Conservation (phyloP, 1,139 yeast species). For the Debaryomycetaceae sp. region DNA sequence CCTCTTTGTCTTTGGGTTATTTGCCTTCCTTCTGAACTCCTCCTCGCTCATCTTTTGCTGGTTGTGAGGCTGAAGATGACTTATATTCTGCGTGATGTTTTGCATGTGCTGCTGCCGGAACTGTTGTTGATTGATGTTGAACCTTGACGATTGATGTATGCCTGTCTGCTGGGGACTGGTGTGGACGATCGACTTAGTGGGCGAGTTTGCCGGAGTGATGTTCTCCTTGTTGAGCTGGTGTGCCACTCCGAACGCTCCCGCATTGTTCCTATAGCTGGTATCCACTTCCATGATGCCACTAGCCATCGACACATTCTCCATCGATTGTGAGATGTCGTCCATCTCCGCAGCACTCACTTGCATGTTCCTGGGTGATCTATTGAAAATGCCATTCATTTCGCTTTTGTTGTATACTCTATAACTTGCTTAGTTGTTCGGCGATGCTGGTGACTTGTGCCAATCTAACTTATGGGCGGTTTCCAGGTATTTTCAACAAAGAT, state of each 20-base stretch:
- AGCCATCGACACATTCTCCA: slow-evolving; percentile 43
- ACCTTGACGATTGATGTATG: slow-evolving; percentile 3
- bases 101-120: slow-evolving; percentile 5
- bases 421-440: not conserved
- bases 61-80: slow-evolving; percentile 27
- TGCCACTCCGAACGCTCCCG: slow-evolving; percentile 6
- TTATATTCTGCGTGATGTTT: slow-evolving; percentile 22
- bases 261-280: slow-evolving; percentile 20
- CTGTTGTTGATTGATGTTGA: slow-evolving; percentile 1
- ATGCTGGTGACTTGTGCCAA: not conserved
- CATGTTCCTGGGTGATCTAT: slow-evolving; percentile 18
- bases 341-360: slow-evolving; percentile 15
- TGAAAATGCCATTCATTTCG: slow-evolving; percentile 21
- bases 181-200: slow-evolving; percentile 40
- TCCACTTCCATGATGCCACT: slow-evolving; percentile 41
- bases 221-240: slow-evolving; percentile 40
- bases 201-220: slow-evolving; percentile 42
- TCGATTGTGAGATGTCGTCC: slow-evolving; percentile 41
- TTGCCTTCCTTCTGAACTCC: slow-evolving; percentile 58
- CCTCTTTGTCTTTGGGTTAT: slow-evolving; percentile 76
- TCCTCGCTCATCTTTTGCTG: slow-evolving; percentile 22
- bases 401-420: slow-evolving; percentile 1
- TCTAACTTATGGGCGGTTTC: no score
- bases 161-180: slow-evolving; percentile 23
- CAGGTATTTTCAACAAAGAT: not conserved